phyloP scores from a whole-genome alignment of 176 grass and related monocot species.

The Bothriochloa decipiens region DNA sequence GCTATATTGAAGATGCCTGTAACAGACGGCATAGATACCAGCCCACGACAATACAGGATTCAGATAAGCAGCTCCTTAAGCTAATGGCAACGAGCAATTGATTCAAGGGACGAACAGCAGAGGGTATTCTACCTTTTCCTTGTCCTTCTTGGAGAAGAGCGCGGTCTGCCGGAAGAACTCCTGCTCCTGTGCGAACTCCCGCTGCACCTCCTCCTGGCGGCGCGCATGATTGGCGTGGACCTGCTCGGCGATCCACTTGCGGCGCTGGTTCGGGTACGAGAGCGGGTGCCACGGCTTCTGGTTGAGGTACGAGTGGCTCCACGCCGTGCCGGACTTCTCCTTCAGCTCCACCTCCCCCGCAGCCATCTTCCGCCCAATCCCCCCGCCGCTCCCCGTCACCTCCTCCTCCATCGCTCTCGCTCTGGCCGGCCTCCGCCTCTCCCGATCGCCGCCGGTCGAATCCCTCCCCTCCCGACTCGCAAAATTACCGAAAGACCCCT shows the following conservation, averaged over 20 bases:
- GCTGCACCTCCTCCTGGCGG: constrained; percentile 78
- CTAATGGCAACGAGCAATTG: neutral
- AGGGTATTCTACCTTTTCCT: constrained; percentile 80
- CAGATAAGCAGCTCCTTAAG: neutral
- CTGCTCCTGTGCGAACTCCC: constrained; percentile 94
- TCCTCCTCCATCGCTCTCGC: constrained; percentile 68
- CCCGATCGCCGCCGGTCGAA: constrained; percentile 21
- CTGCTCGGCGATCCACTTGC: constrained; percentile 99
- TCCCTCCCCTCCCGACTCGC: neutral
- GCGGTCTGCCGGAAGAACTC: constrained; percentile 96
- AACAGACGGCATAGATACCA: neutral
- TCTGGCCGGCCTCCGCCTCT: neutral
- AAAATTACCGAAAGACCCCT: constrained; percentile 2
- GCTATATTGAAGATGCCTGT: neutral
- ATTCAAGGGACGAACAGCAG: neutral
- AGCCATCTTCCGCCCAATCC: constrained; percentile 46
- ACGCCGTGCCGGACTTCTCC: constrained; percentile 90
- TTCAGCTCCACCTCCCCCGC: constrained; percentile 87
- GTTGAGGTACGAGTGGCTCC: constrained; percentile 95
- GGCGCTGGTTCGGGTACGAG: constrained; percentile 96
- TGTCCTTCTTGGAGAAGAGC: constrained; percentile 91
- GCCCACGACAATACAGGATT: neutral
- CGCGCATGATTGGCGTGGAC: constrained; percentile 56
- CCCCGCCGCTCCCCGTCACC: constrained; percentile 52
- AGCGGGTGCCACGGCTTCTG: constrained; percentile 98